These are phyloP conservation scores for Backusella mclennaniae DNA, from an alignment of 192 early-diverging fungal genomes.

Conservation along the genomic window DNA sequence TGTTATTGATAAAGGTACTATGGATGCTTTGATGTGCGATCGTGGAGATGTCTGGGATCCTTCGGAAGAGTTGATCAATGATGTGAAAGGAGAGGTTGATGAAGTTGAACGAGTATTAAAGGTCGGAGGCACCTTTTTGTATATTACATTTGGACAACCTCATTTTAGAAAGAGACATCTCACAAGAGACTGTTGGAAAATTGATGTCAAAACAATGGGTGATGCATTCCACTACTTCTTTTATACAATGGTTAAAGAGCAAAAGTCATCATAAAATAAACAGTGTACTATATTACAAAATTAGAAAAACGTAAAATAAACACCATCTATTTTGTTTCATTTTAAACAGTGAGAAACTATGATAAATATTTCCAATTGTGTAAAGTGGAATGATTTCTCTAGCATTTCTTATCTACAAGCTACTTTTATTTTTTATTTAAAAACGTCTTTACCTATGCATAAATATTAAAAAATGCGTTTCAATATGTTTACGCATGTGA, in stretches of 20 bases:
- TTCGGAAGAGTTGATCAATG: conserved; percentile 60
- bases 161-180: conserved; percentile 82
- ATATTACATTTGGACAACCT: conserved; percentile 91
- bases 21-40: conserved; percentile 89
- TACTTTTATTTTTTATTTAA: not conserved
- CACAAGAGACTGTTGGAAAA: conserved; percentile 61
- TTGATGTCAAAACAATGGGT: conserved; percentile 67
- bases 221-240: conserved; percentile 82
- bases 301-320: too few relatives aligned
- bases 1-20: conserved; percentile 87
- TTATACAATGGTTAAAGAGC: conserved; percentile 59
- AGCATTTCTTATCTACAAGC: not conserved
- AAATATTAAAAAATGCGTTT: not conserved
- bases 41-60: conserved; percentile 90
- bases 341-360: not conserved
- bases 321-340: too few relatives aligned
- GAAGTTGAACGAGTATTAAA: conserved; percentile 79
- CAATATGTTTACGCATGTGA: not conserved
- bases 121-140: conserved; percentile 75
- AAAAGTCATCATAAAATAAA: conserved; percentile 4
- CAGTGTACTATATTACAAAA: not conserved
- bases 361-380: not conserved
- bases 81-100: conserved; percentile 68
- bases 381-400: not conserved
- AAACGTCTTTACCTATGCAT: not conserved